phyloP scores from a whole-genome alignment of 2,329 filamentous ascomycete species.

The Hymenoscyphus occultus region DNA sequence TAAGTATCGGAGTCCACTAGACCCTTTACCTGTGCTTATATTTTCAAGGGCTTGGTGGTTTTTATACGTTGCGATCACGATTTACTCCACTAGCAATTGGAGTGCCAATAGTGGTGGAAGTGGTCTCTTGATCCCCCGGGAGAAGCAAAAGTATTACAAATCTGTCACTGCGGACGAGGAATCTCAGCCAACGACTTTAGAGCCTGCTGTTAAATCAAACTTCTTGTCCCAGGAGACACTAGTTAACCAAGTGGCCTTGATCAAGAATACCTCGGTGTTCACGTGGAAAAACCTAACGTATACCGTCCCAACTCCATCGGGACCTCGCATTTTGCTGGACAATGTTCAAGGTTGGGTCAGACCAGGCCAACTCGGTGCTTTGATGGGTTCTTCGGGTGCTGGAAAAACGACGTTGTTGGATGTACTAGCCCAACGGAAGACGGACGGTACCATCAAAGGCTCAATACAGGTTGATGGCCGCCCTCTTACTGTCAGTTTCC shows the following conservation, averaged over 20 bases:
- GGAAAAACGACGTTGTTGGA: constrained; percentile 62
- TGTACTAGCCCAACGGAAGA: constrained; percentile 59
- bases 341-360: constrained; percentile 80
- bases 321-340: constrained; percentile 68
- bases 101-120: constrained; percentile 50
- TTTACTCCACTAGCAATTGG: constrained; percentile 57
- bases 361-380: constrained; percentile 54
- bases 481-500: constrained; percentile 76
- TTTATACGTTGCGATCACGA: constrained; percentile 56
- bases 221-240: constrained; percentile 19
- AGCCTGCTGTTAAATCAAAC: constrained; percentile 15
- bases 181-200: constrained; percentile 31
- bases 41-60: constrained; percentile 51
- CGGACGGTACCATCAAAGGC: constrained; percentile 83
- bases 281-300: constrained; percentile 72
- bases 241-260: constrained; percentile 43
- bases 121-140: constrained; percentile 60
- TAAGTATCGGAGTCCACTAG: not conserved
- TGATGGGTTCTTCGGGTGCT: constrained; percentile 57
- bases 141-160: constrained; percentile 47
- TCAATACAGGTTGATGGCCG: constrained; percentile 69
- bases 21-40: not conserved
- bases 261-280: constrained; percentile 65
- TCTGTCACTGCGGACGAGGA: constrained; percentile 48
- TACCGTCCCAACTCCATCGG: constrained; percentile 59